Conservation (phyloP, 345 rosid species). For the Corchorus olitorius region DNA sequence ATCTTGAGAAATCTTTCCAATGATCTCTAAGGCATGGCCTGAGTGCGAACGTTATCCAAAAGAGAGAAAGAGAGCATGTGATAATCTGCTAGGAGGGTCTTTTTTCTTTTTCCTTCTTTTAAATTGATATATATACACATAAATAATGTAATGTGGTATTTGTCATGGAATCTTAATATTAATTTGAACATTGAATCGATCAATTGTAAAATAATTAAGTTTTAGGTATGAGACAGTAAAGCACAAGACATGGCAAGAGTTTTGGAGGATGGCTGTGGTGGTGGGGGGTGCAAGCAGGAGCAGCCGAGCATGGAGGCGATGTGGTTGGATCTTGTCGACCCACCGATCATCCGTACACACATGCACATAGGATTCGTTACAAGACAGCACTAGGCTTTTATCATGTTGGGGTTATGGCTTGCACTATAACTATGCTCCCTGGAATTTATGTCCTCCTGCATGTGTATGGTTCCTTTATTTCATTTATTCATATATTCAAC, state of each 20-base stretch:
- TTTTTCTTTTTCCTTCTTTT: neutral
- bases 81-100: neutral
- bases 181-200: neutral
- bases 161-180: neutral
- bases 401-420: slow-evolving; percentile 16
- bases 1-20: slow-evolving; percentile 1
- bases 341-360: neutral
- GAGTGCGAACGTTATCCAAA: slow-evolving; percentile 10
- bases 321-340: slow-evolving; percentile 31
- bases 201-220: too few relatives aligned
- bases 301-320: slow-evolving; percentile 18
- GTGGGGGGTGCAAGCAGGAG: neutral
- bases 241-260: slow-evolving; percentile 17
- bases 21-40: neutral
- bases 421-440: neutral
- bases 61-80: neutral
- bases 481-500: neutral
- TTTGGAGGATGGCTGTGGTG: neutral
- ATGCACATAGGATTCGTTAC: neutral
- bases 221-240: neutral
- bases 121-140: neutral
- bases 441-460: neutral
- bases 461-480: neutral
- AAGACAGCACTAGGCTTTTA: slow-evolving; percentile 26
- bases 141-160: neutral